A percentile compares a stretch with the other conserved stretches of the same genome.
Conservation (phyloP, 345 rosid species). For the Heritiera littoralis region DNA sequence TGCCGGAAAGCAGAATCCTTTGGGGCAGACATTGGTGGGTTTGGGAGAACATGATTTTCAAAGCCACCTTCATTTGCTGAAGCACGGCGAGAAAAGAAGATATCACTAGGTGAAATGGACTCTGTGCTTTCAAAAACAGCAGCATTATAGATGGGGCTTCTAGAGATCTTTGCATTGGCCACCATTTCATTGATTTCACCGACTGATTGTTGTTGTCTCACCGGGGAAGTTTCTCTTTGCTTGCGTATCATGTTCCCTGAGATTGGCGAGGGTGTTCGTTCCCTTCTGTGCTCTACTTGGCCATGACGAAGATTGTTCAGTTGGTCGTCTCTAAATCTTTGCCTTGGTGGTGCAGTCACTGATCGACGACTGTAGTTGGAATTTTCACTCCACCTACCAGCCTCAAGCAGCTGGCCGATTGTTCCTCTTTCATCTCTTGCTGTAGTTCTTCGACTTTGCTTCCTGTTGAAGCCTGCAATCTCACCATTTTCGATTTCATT, state of each 20-base stretch:
- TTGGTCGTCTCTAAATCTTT: slow-evolving; percentile 36
- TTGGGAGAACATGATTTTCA: slow-evolving; percentile 17
- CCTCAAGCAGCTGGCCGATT: slow-evolving; percentile 24
- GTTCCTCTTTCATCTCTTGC: slow-evolving; percentile 28
- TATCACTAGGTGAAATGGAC: slow-evolving; percentile 54
- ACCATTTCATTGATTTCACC: slow-evolving; percentile 64
- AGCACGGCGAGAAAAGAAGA: slow-evolving; percentile 52
- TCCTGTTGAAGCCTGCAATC: background rate
- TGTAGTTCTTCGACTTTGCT: background rate
- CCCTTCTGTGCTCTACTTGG: slow-evolving; percentile 27
- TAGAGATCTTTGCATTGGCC: slow-evolving; percentile 43
- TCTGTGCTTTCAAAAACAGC: slow-evolving; percentile 46
- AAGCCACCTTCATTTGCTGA: slow-evolving; percentile 29
- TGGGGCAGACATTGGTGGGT: slow-evolving; percentile 20
- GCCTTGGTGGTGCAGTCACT: slow-evolving; percentile 44
- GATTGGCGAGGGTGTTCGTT: slow-evolving; percentile 1
- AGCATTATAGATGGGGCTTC: slow-evolving; percentile 17
- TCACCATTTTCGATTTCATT: slow-evolving; percentile 2
- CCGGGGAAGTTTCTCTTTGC: slow-evolving; percentile 36
- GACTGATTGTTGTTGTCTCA: slow-evolving; percentile 34
- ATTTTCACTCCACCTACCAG: slow-evolving; percentile 28
- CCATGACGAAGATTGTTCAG: slow-evolving; percentile 7
- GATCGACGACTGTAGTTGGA: slow-evolving; percentile 35
- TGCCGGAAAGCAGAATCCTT: slow-evolving; percentile 28
- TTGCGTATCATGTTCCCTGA: slow-evolving; percentile 26